Conservation (phyloP, 352 stramenopile species). For the Pythium aquatile region DNA sequence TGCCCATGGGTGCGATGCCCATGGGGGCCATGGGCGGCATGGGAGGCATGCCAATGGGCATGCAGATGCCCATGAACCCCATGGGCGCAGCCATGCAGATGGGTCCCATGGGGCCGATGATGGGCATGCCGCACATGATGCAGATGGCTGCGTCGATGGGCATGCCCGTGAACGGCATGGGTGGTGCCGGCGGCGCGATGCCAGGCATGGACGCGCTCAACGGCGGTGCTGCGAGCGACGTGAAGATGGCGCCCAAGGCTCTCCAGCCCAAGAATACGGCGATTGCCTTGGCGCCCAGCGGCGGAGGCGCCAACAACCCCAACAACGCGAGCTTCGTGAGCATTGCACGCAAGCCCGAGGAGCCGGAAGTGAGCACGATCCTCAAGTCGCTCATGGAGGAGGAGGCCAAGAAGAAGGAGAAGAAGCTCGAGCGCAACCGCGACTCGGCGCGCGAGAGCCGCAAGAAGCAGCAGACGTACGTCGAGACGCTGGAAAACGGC, state of each 20-base stretch:
- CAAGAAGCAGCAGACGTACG: conserved; percentile 87
- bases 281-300: conserved; percentile 22
- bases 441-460: conserved; percentile 82
- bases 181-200: background rate
- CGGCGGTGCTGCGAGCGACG: conserved; percentile 30
- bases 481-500: conserved; percentile 82
- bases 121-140: conserved; percentile 22
- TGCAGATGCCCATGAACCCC: conserved; percentile 21
- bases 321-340: conserved; percentile 51
- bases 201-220: background rate
- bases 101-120: conserved; percentile 19
- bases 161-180: conserved; percentile 30
- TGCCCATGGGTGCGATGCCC: conserved; percentile 45
- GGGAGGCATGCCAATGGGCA: conserved; percentile 24
- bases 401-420: conserved; percentile 88
- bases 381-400: conserved; percentile 87
- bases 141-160: conserved; percentile 33
- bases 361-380: conserved; percentile 81
- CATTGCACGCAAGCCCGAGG: conserved; percentile 78
- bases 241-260: conserved; percentile 24
- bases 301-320: background rate
- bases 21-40: conserved; percentile 38
- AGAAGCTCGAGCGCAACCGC: conserved; percentile 87
- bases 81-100: conserved; percentile 26
- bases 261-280: conserved; percentile 52